phyloP scores from a whole-genome alignment of 1,139 yeast species.

The Candida tropicalis region DNA sequence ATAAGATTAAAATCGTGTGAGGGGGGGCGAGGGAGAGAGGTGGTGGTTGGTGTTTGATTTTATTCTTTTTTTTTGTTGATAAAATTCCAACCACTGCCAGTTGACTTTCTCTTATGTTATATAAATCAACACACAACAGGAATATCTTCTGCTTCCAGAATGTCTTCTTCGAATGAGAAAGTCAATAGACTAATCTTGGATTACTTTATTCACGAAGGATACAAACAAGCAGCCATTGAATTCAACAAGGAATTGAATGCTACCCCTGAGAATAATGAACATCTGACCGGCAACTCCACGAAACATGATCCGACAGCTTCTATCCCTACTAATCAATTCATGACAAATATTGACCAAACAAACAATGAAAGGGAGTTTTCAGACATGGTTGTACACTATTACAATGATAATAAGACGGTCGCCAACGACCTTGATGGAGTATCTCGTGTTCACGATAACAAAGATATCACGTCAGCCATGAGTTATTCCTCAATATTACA shows the following conservation, averaged over 20 bases:
- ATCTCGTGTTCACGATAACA: background rate
- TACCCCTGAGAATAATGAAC: slow-evolving; percentile 16
- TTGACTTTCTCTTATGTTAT: too few species aligned
- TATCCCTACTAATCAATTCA: slow-evolving; percentile 13
- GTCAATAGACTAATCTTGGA: slow-evolving; percentile 52
- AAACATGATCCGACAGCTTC: slow-evolving; percentile 8
- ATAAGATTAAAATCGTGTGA: too few species aligned
- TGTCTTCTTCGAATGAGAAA: slow-evolving; percentile 25
- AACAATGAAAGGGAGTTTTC: slow-evolving; percentile 20
- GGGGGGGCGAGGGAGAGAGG: too few species aligned
- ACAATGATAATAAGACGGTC: slow-evolving; percentile 10
- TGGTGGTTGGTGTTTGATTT: too few species aligned
- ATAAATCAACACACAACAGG: background rate
- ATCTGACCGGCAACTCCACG: slow-evolving; percentile 4
- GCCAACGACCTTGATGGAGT: background rate
- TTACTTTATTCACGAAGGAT: slow-evolving; percentile 61
- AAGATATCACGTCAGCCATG: slow-evolving; percentile 20
- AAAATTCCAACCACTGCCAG: too few species aligned
- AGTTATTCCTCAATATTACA: slow-evolving; percentile 53
- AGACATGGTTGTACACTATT: slow-evolving; percentile 20
- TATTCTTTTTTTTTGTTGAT: too few species aligned
- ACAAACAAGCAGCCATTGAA: slow-evolving; percentile 51
- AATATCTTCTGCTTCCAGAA: background rate
- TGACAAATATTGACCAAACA: slow-evolving; percentile 15
- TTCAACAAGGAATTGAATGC: slow-evolving; percentile 49